Percentiles rank a stretch among this genome's conserved stretches.
phyloP scores from a whole-genome alignment of 129 eudicot genomes.

The Artemisia argyi region DNA sequence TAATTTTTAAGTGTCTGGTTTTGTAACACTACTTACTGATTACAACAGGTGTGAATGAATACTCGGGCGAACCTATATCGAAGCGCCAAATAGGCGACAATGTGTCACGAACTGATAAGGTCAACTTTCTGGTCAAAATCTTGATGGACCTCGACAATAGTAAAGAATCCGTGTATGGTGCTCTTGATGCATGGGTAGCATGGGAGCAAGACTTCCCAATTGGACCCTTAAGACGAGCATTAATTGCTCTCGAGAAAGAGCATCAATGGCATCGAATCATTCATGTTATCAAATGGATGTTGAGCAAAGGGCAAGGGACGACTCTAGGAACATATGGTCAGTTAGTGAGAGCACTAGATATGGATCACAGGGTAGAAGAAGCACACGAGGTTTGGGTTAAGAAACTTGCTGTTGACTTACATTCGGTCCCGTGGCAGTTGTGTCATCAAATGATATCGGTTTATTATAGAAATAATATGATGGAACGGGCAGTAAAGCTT shows the following conservation, averaged over 20 bases:
- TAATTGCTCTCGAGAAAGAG: constrained; percentile 59
- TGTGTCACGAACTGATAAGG: constrained; percentile 52
- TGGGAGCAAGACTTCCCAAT: constrained; percentile 78
- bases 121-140: constrained; percentile 41
- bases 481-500: constrained; percentile 55
- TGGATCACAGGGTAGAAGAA: constrained; percentile 66
- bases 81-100: constrained; percentile 48
- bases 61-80: constrained; percentile 10
- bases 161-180: constrained; percentile 58
- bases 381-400: constrained; percentile 70
- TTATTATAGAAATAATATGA: constrained; percentile 66
- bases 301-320: constrained; percentile 87
- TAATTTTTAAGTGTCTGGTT: no score
- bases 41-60: not conserved
- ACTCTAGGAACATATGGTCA: constrained; percentile 75
- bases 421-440: constrained; percentile 77
- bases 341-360: constrained; percentile 69
- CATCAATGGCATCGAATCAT: constrained; percentile 72
- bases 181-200: constrained; percentile 92
- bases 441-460: constrained; percentile 64
- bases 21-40: no score
- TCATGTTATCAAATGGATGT: constrained; percentile 86
- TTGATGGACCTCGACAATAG: constrained; percentile 48
- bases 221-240: constrained; percentile 54
- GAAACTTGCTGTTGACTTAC: constrained; percentile 63